Percentiles rank a stretch among this genome's conserved stretches.
phyloP scores from a whole-genome alignment of 257 asterid species.

The Ilex asprella region DNA sequence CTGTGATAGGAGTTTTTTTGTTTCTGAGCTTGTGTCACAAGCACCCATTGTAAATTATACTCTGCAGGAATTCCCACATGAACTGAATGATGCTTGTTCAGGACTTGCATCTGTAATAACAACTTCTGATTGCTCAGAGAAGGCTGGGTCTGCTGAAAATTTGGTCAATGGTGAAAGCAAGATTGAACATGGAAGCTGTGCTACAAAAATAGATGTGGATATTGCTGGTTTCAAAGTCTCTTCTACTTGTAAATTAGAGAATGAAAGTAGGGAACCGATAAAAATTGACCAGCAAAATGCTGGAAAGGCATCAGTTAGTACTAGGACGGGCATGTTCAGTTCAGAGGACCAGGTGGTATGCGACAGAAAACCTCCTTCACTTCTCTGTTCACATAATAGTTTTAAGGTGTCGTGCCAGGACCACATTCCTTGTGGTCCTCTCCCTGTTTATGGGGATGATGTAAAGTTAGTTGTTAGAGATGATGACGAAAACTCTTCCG shows the following conservation, averaged over 20 bases:
- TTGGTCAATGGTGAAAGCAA: constrained; percentile 51
- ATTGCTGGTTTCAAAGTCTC: constrained; percentile 41
- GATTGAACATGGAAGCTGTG: constrained; percentile 45
- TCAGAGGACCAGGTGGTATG: constrained; percentile 29
- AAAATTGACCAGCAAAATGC: constrained; percentile 38
- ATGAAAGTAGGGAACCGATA: constrained; percentile 34
- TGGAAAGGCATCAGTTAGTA: constrained; percentile 42
- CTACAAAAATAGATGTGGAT: constrained; percentile 46
- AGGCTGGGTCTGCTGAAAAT: constrained; percentile 43
- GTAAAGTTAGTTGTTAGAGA: constrained; percentile 75
- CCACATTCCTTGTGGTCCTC: constrained; percentile 43
- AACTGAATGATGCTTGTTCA: constrained; percentile 45
- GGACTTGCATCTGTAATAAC: constrained; percentile 65
- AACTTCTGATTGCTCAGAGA: constrained; percentile 64
- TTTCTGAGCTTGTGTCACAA: constrained; percentile 66
- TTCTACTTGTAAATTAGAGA: constrained; percentile 42
- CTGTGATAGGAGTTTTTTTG: constrained; percentile 50
- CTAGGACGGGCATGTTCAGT: constrained; percentile 28
- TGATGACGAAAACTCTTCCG: constrained; percentile 75
- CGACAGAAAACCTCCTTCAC: constrained; percentile 46
- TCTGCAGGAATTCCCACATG: constrained; percentile 28
- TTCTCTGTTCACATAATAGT: constrained; percentile 60
- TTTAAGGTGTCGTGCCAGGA: constrained; percentile 41
- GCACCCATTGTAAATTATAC: constrained; percentile 35
- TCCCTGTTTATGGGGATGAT: constrained; percentile 42